phyloP scores from a whole-genome alignment of 345 rosid genomes.

The Linum usitatissimum region DNA sequence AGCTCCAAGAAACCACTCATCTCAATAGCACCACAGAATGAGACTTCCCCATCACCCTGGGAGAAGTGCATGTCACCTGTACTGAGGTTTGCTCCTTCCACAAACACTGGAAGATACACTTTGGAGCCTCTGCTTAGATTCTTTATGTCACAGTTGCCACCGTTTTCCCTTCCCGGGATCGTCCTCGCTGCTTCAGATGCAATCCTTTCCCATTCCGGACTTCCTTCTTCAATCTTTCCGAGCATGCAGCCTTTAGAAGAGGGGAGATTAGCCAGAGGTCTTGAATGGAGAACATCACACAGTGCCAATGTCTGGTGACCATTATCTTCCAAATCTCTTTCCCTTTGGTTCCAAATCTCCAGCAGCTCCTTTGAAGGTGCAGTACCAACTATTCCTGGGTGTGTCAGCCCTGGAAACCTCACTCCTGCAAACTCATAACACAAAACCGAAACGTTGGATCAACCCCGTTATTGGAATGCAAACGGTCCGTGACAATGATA shows the following conservation, averaged over 20 bases:
- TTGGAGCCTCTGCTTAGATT: slow-evolving; percentile 83
- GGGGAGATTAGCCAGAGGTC: slow-evolving; percentile 74
- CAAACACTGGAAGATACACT: slow-evolving; percentile 74
- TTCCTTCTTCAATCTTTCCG: slow-evolving; percentile 52
- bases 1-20: slow-evolving; percentile 89
- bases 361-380: slow-evolving; percentile 80
- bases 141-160: slow-evolving; percentile 92
- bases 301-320: slow-evolving; percentile 37
- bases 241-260: slow-evolving; percentile 60
- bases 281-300: slow-evolving; percentile 69
- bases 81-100: slow-evolving; percentile 85
- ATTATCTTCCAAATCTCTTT: slow-evolving; percentile 58
- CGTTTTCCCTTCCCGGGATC: slow-evolving; percentile 87
- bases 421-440: slow-evolving; percentile 39
- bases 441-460: slow-evolving; percentile 3
- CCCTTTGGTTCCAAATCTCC: slow-evolving; percentile 72
- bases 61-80: slow-evolving; percentile 97
- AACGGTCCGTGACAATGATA: too few relatives aligned
- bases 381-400: slow-evolving; percentile 79
- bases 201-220: slow-evolving; percentile 70
- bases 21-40: slow-evolving; percentile 94
- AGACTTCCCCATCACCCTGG: slow-evolving; percentile 89
- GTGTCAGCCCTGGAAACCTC: slow-evolving; percentile 77
- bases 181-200: slow-evolving; percentile 75
- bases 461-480: too few relatives aligned